phyloP scores from a whole-genome alignment of 176 grass and related monocot genomes.

The maize (Zea mays) region DNA sequence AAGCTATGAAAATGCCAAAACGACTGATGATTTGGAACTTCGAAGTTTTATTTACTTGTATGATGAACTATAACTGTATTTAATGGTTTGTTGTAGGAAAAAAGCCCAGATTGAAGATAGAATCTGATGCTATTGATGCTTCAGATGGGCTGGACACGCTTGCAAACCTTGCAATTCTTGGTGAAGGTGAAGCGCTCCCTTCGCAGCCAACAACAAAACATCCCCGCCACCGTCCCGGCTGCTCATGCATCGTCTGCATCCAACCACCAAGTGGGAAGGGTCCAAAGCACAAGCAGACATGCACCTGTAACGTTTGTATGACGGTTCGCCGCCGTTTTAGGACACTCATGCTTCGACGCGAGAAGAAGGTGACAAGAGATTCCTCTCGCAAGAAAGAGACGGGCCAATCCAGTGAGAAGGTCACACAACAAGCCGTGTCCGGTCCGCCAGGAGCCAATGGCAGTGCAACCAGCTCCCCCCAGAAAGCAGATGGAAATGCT shows the following conservation, averaged over 20 bases:
- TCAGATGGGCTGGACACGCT: conserved; percentile 86
- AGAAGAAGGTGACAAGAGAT: conserved; percentile 51
- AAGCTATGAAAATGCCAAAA: too few relatives aligned
- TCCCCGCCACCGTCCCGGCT: conserved; percentile 86
- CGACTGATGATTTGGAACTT: background rate
- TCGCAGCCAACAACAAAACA: conserved; percentile 85
- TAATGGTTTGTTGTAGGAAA: conserved; percentile 26
- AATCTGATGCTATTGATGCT: conserved; percentile 62
- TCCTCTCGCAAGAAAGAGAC: conserved; percentile 39
- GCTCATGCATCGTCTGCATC: conserved; percentile 98
- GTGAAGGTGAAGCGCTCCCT: conserved; percentile 72
- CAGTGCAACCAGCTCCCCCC: conserved; percentile 19
- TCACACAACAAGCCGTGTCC: conserved; percentile 25
- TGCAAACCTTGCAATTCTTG: conserved; percentile 94
- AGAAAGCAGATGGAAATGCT: conserved; percentile 37
- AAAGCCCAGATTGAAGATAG: conserved; percentile 58
- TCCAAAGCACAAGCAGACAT: conserved; percentile 91
- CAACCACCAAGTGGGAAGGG: conserved; percentile 99
- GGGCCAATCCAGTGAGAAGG: conserved; percentile 41
- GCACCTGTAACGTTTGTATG: conserved; percentile 94
- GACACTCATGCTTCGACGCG: conserved; percentile 91
- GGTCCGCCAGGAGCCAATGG: background rate
- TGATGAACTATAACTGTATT: background rate
- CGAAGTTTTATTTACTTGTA: background rate
- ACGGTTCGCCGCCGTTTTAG: conserved; percentile 88